Percentiles rank a stretch among this genome's conserved stretches.
phyloP scores from a whole-genome alignment of 257 asterid species.

The Solanum chiquidenum region DNA sequence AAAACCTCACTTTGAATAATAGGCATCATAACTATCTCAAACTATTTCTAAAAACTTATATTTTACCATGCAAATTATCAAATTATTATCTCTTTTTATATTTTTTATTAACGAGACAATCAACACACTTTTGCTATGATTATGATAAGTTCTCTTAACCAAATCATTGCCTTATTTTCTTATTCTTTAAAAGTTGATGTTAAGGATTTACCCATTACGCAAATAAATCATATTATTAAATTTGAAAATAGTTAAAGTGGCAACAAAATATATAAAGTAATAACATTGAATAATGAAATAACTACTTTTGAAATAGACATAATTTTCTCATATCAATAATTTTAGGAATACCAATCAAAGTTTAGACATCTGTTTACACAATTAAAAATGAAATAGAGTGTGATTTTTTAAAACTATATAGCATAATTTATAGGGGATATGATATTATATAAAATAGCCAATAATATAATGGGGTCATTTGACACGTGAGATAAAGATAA shows the following conservation, averaged over 20 bases:
- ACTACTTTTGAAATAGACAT: not conserved
- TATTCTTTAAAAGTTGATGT: not conserved
- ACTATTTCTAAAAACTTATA: not conserved
- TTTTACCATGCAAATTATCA: not conserved
- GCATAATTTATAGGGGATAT: not conserved
- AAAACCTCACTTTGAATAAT: no score
- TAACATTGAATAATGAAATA: not conserved
- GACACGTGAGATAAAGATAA: not conserved
- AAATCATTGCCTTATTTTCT: no score
- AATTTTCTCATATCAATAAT: not conserved
- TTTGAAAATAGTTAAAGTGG: not conserved
- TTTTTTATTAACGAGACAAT: no score
- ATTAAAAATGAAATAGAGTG: not conserved
- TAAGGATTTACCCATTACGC: not conserved
- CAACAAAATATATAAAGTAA: not conserved
- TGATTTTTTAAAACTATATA: not conserved
- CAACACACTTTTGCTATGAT: no score
- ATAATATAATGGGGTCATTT: not conserved
- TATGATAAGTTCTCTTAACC: not conserved
- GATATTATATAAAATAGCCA: not conserved
- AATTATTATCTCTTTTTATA: not conserved
- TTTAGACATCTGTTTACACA: not conserved
- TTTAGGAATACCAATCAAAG: not conserved
- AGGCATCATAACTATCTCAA: not conserved
- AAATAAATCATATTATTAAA: not conserved